Evolutionary conservation across 108 stramenopile genomes (phyloP).

Genomic region (Cyclotella baltica): DNA sequence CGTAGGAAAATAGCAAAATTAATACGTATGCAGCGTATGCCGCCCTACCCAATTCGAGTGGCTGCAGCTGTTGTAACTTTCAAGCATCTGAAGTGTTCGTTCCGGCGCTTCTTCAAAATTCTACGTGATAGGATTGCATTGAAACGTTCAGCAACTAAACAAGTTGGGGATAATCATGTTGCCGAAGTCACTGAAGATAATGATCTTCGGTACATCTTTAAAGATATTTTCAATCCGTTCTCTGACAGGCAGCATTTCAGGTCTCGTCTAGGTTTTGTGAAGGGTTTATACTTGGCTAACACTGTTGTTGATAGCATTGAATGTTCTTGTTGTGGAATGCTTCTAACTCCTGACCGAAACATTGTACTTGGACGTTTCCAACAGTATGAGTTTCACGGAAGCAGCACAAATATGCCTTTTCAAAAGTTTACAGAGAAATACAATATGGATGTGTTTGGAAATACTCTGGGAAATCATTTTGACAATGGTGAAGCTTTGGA

Average conservation of each 20-base stretch:
- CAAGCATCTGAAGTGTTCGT: conserved; percentile 3
- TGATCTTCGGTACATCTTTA: background rate
- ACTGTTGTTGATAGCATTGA: conserved; percentile 27
- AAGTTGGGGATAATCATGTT: background rate
- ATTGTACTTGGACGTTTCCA: background rate
- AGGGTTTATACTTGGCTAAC: background rate
- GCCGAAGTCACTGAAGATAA: background rate
- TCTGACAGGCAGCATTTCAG: background rate
- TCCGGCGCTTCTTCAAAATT: conserved; percentile 5
- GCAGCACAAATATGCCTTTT: conserved; percentile 3
- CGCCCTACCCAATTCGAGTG: background rate
- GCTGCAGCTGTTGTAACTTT: conserved; percentile 12
- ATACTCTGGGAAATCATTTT: background rate
- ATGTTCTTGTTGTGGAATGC: conserved; percentile 28
- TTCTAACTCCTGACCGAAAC: conserved; percentile 5
- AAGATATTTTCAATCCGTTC: background rate
- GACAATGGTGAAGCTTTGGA: background rate
- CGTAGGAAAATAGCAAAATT: background rate
- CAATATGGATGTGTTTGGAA: background rate
- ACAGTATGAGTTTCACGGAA: background rate
- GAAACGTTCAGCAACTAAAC: background rate
- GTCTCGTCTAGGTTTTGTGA: background rate
- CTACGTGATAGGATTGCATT: background rate
- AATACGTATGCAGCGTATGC: background rate
- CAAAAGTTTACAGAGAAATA: conserved; percentile 1